Base-by-base conservation (phyloP, 2,329 filamentous ascomycete genomes). In the Trichoderma asperellum region DNA sequence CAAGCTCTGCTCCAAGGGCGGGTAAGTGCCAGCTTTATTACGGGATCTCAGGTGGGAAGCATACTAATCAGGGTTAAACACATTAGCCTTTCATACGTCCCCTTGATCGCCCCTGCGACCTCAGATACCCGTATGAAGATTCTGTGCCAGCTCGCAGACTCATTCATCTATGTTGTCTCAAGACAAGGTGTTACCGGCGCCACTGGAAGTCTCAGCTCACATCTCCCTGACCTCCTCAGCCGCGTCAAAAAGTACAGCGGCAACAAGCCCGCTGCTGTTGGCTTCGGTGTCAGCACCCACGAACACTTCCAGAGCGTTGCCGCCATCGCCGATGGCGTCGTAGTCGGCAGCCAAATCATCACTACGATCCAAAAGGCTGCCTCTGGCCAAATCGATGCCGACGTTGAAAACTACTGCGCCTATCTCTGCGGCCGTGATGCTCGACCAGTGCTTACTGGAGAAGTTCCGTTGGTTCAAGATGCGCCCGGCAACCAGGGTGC, bases 161-260 rank as follows among this genome's bases (percentile, higher is more conserved):
- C 94, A 4, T 99, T 98, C 84, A 97, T 99, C 82, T 99, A 99
- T 79, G 94, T 99, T 71, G 96, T 99, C 68, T 98, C 95, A 32
- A 88, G 95, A 75, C 96, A 97, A 91, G 96, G 96, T 75, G 95
- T 98, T 68, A 99, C 96, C 11, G 96, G 96, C 75, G 96, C 94
- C 16, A 91, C 90, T 0, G 94, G 94, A 40, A 89, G 89, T 32
- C 83, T 99, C 76, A 97, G 93, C 80, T 86, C 90, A 56, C 90
- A 91, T 70, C 87, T 99, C 40, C 93, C 94, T 16, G 89, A 92
- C 63, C 87, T 99, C 47, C 84, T 99, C 69, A 87, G 88, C 69
- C 89, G 93, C 49, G 96, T 99, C 32, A 96, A 97, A 84, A 91
- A 91, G 79, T 97, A 95, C 81, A 97, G 94, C 57, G 93, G 93